These are phyloP conservation scores for Tephrocybe sp. DNA, from an alignment of 768 basidiomycete genomes.

Conservation along the genomic window DNA sequence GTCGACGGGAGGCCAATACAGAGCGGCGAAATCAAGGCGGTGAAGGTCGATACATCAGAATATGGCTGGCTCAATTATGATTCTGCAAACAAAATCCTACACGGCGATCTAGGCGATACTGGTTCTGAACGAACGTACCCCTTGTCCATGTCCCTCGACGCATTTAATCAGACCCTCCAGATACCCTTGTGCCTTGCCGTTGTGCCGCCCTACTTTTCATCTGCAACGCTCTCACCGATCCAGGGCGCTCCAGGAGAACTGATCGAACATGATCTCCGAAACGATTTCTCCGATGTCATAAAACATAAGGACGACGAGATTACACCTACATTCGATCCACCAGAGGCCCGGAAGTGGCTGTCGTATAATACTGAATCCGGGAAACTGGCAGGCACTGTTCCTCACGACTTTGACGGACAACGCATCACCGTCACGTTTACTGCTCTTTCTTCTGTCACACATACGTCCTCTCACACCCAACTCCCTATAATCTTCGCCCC, in stretches of 20 bases:
- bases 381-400: conserved; percentile 55
- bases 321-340: conserved; percentile 54
- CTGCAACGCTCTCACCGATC: conserved; percentile 53
- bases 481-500: conserved; percentile 49
- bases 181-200: conserved; percentile 65
- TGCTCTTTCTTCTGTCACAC: conserved; percentile 63
- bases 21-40: conserved; percentile 49
- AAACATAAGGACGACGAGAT: conserved; percentile 48
- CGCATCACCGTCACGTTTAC: conserved; percentile 57
- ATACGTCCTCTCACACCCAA: conserved; percentile 67
- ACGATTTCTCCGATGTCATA: conserved; percentile 54
- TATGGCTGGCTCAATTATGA: conserved; percentile 68
- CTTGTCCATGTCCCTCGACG: conserved; percentile 59
- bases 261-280: conserved; percentile 51
- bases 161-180: conserved; percentile 64
- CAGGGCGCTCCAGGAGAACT: conserved; percentile 47
- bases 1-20: conserved; percentile 62
- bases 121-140: conserved; percentile 27
- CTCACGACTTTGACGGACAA: conserved; percentile 37
- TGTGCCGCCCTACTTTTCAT: conserved; percentile 71
- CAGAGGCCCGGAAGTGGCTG: conserved; percentile 47
- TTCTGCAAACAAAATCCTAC: conserved; percentile 48
- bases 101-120: conserved; percentile 58
- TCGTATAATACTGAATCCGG: conserved; percentile 44
- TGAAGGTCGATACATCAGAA: conserved; percentile 58